Evolutionary conservation across 148 eudicot species (phyloP), one percentile per base, ranked within the genome.

Genomic region (Polygonum aviculare): DNA sequence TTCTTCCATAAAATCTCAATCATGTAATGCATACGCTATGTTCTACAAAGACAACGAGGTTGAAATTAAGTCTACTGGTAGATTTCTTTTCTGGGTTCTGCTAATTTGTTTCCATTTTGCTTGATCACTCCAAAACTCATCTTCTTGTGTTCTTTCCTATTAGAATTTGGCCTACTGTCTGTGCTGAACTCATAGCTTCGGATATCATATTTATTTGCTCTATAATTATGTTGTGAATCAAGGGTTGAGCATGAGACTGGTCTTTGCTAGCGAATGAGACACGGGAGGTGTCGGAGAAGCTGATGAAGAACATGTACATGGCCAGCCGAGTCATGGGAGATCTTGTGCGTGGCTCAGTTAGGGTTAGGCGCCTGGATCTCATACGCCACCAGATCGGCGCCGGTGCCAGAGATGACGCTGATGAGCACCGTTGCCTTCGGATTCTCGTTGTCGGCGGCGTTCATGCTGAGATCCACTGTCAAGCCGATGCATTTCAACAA

Each of bases 401-500:
- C 84, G 15, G 18, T 72, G 15, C 86, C 80, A 74, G 84, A 69
- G 21, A 87, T 82, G 78, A 84, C 87, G 1, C 44, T 82, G 39
- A 88, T 84, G 76, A 86, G 89, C 63, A 75, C 81, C 0, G 78
- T 87, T 54, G 91, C 90, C 0, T 91, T 93, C 51, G 97, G 91
- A 33, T 79, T 91, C 65, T 92, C 98, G 0, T 88, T 93, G 55
- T 80, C 97, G 19, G 15, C 87, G 87, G 92, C 98, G 3, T 84
- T 93, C 59, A 74, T 89, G 90, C 38, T 93, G 71, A 77, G 98
- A 69, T 81, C 79, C 18, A 79, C 92, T 2, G 51, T 93, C 81
- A 93, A 91, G 84, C 79, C 87, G 0, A 93, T 93, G 88, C 79
- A 77, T 40, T 93, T 93, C 84, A 89, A 87, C 77, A 86, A 79